Base-by-base conservation (phyloP, 2,329 filamentous ascomycete species). In the Trichophyton equinum region DNA sequence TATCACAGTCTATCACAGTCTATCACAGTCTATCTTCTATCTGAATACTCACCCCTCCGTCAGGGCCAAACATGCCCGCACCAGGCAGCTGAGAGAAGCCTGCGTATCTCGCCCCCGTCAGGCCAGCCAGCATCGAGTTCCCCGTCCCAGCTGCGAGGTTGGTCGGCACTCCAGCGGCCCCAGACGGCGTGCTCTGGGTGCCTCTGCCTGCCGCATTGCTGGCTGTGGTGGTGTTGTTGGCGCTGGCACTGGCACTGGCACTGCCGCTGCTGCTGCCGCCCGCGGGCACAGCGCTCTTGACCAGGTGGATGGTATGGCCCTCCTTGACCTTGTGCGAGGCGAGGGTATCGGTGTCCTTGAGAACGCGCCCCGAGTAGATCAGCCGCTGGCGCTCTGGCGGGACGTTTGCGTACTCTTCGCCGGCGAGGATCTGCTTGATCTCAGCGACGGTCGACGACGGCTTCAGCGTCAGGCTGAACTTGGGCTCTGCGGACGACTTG, bases 311-410 rank as follows among this genome's bases (percentile, higher is more conserved):
- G 18, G 92, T 97, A 75, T 97, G 94, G 65, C 91, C 91, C 65
- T 89, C 82, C 80, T 96, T 96, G 75, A 99, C 91, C 80, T 96
- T 97, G 79, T 95, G 95, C 61, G 84, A 84, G 65, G 81, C 84
- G 49, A 99, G 78, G 0, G 88, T 86, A 68, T 99, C 92, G 62
- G 87, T 85, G 73, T 99, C 94, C 79, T 97, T 99, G 78, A 99
- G 85, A 63, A 99, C 92, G 63, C 92, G 87, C 59, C 94, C 94
- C 4, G 92, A 96, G 79, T 97, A 99, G 77, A 99, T 99, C 65
- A 99, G 81, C 63, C 94, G 89, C 77, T 97, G 92, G 67, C 91
- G 85, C 70, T 95, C 90, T 60, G 86, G 81, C 38, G 94, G 87
- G 61, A 96, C 85, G 73, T 95, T 87, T 73, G 95, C 92, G 71